A percentile compares a stretch with the other conserved stretches of the same genome.
Evolutionary conservation across 768 basidiomycete genomes (phyloP).

Genomic region (Naganishia friedmannii): DNA sequence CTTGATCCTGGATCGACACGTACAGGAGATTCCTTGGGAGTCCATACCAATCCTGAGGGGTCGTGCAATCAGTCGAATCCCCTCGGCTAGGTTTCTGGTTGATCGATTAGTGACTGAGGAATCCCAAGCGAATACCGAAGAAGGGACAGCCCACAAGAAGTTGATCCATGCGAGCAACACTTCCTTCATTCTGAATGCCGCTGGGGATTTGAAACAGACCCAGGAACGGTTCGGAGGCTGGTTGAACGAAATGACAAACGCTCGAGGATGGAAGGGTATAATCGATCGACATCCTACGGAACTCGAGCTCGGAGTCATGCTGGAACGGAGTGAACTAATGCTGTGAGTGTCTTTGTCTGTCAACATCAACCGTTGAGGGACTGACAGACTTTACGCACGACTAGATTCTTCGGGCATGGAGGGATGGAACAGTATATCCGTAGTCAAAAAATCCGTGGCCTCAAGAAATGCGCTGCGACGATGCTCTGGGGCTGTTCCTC

Average conservation of each 20-base stretch:
- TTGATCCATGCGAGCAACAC: slow-evolving; percentile 66
- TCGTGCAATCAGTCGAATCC: slow-evolving; percentile 85
- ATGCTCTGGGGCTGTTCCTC: slow-evolving; percentile 99
- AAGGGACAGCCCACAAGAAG: slow-evolving; percentile 55
- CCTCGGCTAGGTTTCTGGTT: slow-evolving; percentile 78
- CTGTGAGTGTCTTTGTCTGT: slow-evolving; percentile 62
- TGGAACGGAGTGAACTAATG: slow-evolving; percentile 75
- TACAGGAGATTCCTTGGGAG: slow-evolving; percentile 92
- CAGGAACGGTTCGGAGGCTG: slow-evolving; percentile 77
- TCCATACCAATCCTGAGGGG: slow-evolving; percentile 81
- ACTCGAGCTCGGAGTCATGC: slow-evolving; percentile 72
- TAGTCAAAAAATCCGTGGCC: slow-evolving; percentile 75
- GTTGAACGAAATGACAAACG: slow-evolving; percentile 65
- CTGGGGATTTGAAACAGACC: slow-evolving; percentile 80
- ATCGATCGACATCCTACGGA: slow-evolving; percentile 74
- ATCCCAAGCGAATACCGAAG: slow-evolving; percentile 52
- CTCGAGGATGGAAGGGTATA: slow-evolving; percentile 78
- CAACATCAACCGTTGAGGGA: neutral
- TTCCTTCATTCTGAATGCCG: slow-evolving; percentile 86
- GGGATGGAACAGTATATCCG: slow-evolving; percentile 92
- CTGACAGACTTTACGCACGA: neutral
- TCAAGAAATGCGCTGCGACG: slow-evolving; percentile 81
- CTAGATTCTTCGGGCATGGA: slow-evolving; percentile 93
- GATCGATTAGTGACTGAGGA: slow-evolving; percentile 71
- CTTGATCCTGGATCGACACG: slow-evolving; percentile 81